A percentile compares a stretch with the other conserved stretches of the same genome.
Conservation (phyloP, 1,139 yeast genomes). For the Zhuliangozyma blackwelliae region DNA sequence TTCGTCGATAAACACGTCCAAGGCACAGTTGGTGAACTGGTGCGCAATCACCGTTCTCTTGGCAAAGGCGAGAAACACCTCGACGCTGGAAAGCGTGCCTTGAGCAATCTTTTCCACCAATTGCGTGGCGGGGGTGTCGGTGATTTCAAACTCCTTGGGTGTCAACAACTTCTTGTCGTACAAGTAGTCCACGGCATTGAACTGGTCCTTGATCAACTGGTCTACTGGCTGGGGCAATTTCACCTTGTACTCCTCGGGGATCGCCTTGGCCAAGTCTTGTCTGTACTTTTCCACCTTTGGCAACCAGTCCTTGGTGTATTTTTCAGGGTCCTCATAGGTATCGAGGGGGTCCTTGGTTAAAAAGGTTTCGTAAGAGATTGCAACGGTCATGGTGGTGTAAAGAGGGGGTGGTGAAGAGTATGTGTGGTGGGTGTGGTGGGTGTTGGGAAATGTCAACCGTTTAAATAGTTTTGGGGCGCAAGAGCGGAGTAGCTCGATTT, state of each 20-base stretch:
- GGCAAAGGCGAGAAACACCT: slow-evolving; percentile 48
- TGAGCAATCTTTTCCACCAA: slow-evolving; percentile 32
- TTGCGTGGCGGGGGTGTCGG: slow-evolving; percentile 38
- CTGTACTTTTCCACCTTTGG: slow-evolving; percentile 52
- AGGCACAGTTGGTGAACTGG: slow-evolving; percentile 34
- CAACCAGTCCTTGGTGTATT: slow-evolving; percentile 30
- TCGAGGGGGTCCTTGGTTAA: slow-evolving; percentile 23
- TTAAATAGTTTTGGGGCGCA: too few relatives aligned
- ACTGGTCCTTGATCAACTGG: slow-evolving; percentile 35
- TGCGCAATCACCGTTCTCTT: slow-evolving; percentile 42
- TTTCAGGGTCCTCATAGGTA: slow-evolving; percentile 35
- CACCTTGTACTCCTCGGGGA: slow-evolving; percentile 38
- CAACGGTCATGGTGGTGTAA: slow-evolving; percentile 1
- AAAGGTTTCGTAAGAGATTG: neutral
- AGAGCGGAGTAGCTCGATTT: too few relatives aligned
- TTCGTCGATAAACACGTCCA: slow-evolving; percentile 30
- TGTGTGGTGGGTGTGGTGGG: too few relatives aligned
- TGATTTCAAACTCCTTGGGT: slow-evolving; percentile 42
- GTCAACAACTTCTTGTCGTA: slow-evolving; percentile 40
- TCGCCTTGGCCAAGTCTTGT: slow-evolving; percentile 34
- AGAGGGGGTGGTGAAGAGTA: too few relatives aligned
- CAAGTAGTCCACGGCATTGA: slow-evolving; percentile 45
- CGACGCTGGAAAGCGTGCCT: slow-evolving; percentile 36
- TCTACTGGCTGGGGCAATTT: slow-evolving; percentile 40
- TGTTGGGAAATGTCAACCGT: too few relatives aligned